A percentile compares a stretch with the other conserved stretches of the same genome.
These are phyloP conservation scores for Vitis hybrid DNA, from an alignment of 177 flowering plant species.

Conservation along the genomic window DNA sequence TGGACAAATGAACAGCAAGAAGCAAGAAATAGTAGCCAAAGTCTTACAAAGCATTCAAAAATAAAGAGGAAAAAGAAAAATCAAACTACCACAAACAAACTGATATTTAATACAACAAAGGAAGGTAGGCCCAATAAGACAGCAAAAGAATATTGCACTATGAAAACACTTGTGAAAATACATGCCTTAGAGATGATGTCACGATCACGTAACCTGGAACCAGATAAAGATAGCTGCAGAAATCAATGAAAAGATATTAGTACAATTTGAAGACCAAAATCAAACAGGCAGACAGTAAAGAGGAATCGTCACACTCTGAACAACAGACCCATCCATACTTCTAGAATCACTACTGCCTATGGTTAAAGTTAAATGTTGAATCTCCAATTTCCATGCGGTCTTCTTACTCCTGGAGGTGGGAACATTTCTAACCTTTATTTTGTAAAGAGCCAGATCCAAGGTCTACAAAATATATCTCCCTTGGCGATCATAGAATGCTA, in stretches of 20 bases:
- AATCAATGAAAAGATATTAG: conserved; percentile 11
- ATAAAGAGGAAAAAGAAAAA: not conserved
- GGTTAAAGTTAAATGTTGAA: not conserved
- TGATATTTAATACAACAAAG: not conserved
- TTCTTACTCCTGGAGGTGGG: not conserved
- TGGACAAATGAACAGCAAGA: not conserved
- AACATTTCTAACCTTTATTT: not conserved
- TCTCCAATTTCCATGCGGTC: not conserved
- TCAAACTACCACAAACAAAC: not conserved
- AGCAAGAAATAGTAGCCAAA: not conserved
- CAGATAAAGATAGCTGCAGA: conserved; percentile 69
- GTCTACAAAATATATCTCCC: not conserved
- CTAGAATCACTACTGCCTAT: not conserved
- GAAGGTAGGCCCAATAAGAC: too few relatives aligned
- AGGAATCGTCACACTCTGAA: too few relatives aligned
- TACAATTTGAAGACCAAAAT: not conserved
- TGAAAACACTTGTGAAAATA: not conserved
- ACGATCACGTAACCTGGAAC: conserved; percentile 61
- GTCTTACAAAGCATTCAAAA: not conserved
- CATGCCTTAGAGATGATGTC: conserved; percentile 75
- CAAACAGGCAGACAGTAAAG: not conserved
- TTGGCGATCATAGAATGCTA: not conserved
- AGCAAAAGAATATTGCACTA: not conserved
- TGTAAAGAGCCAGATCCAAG: not conserved
- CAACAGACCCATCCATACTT: not conserved